phyloP scores from a whole-genome alignment of 495 filamentous ascomycete genomes.

The Ascodesmis nigricans region DNA sequence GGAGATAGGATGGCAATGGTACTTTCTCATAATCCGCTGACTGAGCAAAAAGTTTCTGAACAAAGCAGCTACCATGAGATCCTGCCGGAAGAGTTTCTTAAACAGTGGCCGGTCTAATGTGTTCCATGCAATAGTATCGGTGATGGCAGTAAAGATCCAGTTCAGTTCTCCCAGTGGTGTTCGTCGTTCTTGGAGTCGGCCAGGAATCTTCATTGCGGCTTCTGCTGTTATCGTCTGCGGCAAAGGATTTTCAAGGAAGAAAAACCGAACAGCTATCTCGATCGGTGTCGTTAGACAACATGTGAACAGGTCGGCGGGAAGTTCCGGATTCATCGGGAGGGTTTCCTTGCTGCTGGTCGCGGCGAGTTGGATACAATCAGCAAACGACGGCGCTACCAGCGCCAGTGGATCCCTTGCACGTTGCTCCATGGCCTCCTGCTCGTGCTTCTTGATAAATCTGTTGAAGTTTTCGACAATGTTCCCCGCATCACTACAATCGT shows the following conservation, averaged over 20 bases:
- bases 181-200: slow-evolving; percentile 72
- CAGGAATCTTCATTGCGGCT: slow-evolving; percentile 59
- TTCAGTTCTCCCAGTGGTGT: slow-evolving; percentile 91
- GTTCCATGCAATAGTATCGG: slow-evolving; percentile 98
- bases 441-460: slow-evolving; percentile 81
- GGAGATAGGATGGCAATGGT: slow-evolving; percentile 82
- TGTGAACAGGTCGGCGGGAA: slow-evolving; percentile 90
- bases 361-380: slow-evolving; percentile 74
- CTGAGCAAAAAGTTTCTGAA: slow-evolving; percentile 91
- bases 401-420: slow-evolving; percentile 50
- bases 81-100: slow-evolving; percentile 89
- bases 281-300: slow-evolving; percentile 92
- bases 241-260: slow-evolving; percentile 77
- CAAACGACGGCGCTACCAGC: slow-evolving; percentile 40
- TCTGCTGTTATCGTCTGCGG: slow-evolving; percentile 52
- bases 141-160: slow-evolving; percentile 99
- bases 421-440: slow-evolving; percentile 56
- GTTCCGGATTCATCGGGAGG: slow-evolving; percentile 83
- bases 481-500: slow-evolving; percentile 88
- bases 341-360: slow-evolving; percentile 77
- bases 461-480: slow-evolving; percentile 91
- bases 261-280: slow-evolving; percentile 86
- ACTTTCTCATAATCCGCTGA: slow-evolving; percentile 84
- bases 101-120: slow-evolving; percentile 70
- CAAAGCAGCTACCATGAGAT: slow-evolving; percentile 95